These are phyloP conservation scores for Filobasidium floriforme DNA, from an alignment of 768 basidiomycete genomes.

Conservation along the genomic window DNA sequence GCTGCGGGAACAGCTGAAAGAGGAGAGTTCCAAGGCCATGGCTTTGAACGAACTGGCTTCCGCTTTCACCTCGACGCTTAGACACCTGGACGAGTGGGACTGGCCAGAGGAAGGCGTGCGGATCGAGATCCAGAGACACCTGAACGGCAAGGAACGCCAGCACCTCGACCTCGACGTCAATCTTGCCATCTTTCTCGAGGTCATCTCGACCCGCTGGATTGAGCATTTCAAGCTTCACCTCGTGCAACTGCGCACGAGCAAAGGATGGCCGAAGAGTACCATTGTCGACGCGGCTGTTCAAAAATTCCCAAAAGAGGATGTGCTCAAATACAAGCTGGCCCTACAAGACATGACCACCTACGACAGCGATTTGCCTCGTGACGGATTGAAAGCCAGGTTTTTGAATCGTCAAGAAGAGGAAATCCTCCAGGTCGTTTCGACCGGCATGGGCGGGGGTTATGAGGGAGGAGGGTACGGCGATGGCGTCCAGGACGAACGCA, in stretches of 20 bases:
- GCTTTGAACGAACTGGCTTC: conserved; percentile 9
- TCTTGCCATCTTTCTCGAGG: conserved; percentile 10
- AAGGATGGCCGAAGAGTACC: conserved; percentile 8
- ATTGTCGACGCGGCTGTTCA: conserved; percentile 1
- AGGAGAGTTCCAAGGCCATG: conserved; percentile 13
- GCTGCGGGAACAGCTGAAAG: conserved; percentile 11
- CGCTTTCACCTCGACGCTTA: conserved; percentile 2
- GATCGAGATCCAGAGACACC: conserved; percentile 7
- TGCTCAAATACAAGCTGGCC: conserved; percentile 1
- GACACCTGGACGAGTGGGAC: conserved; percentile 3
- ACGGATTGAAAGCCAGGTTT: neutral
- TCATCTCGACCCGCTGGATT: conserved; percentile 11
- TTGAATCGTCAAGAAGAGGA: neutral
- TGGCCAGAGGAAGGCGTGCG: conserved; percentile 10
- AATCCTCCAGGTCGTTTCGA: neutral
- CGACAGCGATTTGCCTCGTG: neutral
- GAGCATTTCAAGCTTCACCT: conserved; percentile 5
- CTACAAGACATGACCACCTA: neutral
- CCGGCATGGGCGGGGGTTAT: conserved; percentile 4
- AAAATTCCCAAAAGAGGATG: neutral
- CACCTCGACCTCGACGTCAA: conserved; percentile 10
- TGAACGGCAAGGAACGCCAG: conserved; percentile 15
- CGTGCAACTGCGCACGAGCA: neutral
- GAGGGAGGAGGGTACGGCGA: neutral
- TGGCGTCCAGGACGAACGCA: too few relatives aligned